Evolutionary conservation across 2,329 filamentous ascomycete species (phyloP).

Genomic region (Penicillium occitanis): DNA sequence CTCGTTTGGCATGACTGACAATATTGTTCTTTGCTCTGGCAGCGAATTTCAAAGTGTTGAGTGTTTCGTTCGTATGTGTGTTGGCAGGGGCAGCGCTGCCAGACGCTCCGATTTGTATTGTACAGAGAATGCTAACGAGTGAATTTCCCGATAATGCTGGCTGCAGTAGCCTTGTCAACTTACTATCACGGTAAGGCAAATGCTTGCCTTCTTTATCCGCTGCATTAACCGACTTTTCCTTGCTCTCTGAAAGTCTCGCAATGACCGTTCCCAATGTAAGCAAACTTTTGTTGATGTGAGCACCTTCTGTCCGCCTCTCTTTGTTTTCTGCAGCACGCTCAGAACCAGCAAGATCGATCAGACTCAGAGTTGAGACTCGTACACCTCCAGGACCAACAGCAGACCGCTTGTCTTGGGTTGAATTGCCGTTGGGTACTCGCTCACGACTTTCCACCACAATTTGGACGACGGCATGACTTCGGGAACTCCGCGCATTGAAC

Average conservation of each 20-base stretch:
- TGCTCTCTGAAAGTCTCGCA: constrained; percentile 82
- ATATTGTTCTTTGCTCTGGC: constrained; percentile 97
- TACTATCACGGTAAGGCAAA: constrained; percentile 94
- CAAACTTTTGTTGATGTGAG: constrained; percentile 97
- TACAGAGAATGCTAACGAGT: constrained; percentile 95
- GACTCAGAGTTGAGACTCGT: constrained; percentile 86
- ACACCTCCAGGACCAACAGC: constrained; percentile 80
- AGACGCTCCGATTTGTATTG: constrained; percentile 81
- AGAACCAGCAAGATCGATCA: constrained; percentile 95
- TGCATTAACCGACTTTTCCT: constrained; percentile 73
- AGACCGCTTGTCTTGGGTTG: constrained; percentile 62
- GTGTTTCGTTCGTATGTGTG: constrained; percentile 79
- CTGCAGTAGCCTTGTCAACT: constrained; percentile 88
- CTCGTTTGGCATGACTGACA: constrained; percentile 92
- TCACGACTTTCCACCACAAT: constrained; percentile 97
- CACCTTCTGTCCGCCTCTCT: constrained; percentile 88
- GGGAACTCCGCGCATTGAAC: constrained; percentile 93
- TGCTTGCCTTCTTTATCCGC: constrained; percentile 85
- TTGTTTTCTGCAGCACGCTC: constrained; percentile 95
- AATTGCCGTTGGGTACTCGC: constrained; percentile 61
- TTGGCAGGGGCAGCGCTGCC: constrained; percentile 69
- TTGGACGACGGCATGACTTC: constrained; percentile 96
- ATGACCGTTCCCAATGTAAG: constrained; percentile 95
- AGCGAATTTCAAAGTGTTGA: constrained; percentile 96
- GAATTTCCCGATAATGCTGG: constrained; percentile 90